Evolutionary conservation across 352 stramenopile species (phyloP).

Genomic region (Phytophthora tubulina): DNA sequence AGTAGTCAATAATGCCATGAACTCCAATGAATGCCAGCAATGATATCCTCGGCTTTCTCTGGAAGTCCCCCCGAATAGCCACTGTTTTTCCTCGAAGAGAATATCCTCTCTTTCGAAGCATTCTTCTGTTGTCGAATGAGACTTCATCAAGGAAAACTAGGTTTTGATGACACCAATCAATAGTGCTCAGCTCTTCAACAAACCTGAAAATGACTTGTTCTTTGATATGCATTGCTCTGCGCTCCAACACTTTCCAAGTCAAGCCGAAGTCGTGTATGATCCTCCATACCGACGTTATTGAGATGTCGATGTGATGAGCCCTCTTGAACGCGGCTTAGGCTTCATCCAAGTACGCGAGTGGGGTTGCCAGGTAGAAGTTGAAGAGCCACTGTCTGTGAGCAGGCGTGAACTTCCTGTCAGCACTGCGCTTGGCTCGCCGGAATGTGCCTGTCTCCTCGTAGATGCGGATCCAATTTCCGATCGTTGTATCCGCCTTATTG

Average conservation of each 20-base stretch:
- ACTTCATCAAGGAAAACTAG: not conserved
- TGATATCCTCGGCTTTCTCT: too few relatives aligned
- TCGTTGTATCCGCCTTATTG: constrained; percentile 5
- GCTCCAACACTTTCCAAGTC: too few relatives aligned
- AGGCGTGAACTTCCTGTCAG: constrained; percentile 2
- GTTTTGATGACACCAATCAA: not conserved
- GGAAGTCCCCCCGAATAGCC: too few relatives aligned
- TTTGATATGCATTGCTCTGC: constrained; percentile 7
- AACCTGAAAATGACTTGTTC: constrained; percentile 2
- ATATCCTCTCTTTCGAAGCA: too few relatives aligned
- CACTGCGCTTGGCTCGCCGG: not conserved
- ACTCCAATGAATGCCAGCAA: too few relatives aligned
- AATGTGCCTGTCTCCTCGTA: constrained; percentile 5
- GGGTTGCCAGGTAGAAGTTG: too few relatives aligned
- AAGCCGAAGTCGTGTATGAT: too few relatives aligned
- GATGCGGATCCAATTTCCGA: constrained; percentile 8
- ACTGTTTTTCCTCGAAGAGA: too few relatives aligned
- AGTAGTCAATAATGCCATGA: too few relatives aligned
- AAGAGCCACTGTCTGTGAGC: too few relatives aligned
- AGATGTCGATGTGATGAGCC: constrained; percentile 1
- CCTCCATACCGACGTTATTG: not conserved
- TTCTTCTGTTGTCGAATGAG: not conserved
- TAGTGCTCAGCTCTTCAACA: not conserved
- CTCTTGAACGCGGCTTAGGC: too few relatives aligned
- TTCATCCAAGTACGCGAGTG: too few relatives aligned